These are phyloP conservation scores for Rhododendron vialii DNA, from an alignment of 148 eudicot species.

Conservation along the genomic window DNA sequence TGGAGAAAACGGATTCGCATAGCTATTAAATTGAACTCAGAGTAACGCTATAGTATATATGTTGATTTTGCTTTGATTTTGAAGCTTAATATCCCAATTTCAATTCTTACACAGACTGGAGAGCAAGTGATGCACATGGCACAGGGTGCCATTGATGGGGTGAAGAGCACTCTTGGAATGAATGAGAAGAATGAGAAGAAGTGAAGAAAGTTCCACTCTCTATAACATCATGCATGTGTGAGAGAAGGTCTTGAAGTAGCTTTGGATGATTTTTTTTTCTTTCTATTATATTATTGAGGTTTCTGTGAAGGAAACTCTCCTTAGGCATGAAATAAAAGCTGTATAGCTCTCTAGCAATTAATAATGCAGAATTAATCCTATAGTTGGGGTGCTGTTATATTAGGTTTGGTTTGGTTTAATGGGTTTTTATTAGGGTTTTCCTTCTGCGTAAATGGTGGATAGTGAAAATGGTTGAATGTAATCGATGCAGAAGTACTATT, in stretches of 20 bases:
- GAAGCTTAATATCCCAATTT: neutral
- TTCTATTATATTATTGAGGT: neutral
- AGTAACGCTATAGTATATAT: neutral
- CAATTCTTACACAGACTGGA: constrained; percentile 26
- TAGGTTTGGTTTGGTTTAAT: neutral
- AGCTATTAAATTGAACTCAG: neutral
- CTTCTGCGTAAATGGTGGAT: neutral
- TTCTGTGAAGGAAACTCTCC: neutral
- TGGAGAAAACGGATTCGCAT: too few species aligned
- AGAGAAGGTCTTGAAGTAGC: neutral
- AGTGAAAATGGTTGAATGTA: neutral
- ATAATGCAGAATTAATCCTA: neutral
- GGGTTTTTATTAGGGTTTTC: neutral
- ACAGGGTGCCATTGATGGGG: constrained; percentile 49
- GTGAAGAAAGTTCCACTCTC: neutral
- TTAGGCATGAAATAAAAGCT: neutral
- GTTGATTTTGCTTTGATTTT: neutral
- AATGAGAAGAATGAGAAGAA: constrained; percentile 26
- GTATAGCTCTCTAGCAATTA: neutral
- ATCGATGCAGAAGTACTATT: neutral
- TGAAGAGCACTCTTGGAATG: constrained; percentile 47
- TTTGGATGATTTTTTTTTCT: neutral
- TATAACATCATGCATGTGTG: neutral
- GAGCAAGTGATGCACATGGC: constrained; percentile 36
- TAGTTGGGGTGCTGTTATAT: neutral